These are phyloP conservation scores for Didymella lethalis DNA, from an alignment of 2,329 filamentous ascomycete species.

Conservation along the genomic window DNA sequence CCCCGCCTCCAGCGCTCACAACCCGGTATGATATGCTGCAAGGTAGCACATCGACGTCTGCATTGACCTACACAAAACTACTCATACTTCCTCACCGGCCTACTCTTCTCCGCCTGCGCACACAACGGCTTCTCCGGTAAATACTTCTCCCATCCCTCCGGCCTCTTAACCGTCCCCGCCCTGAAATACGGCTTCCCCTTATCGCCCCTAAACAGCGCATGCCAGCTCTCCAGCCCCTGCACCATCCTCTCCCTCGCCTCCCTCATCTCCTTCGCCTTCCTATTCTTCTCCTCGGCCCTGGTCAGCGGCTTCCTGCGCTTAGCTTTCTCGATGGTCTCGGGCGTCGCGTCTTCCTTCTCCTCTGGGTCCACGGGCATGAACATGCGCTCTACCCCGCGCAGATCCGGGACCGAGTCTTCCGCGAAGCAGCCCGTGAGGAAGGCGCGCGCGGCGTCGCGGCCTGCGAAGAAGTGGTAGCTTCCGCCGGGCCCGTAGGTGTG, in stretches of 20 bases:
- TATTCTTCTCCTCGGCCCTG: slow-evolving; percentile 54
- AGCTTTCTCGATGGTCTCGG: slow-evolving; percentile 42
- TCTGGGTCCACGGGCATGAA: slow-evolving; percentile 72
- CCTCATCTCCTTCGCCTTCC: slow-evolving; percentile 69
- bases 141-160: slow-evolving; percentile 67
- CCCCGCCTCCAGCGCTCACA: neutral
- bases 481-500: slow-evolving; percentile 71
- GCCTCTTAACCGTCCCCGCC: slow-evolving; percentile 75
- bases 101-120: slow-evolving; percentile 70
- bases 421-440: slow-evolving; percentile 94
- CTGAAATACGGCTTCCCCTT: slow-evolving; percentile 81
- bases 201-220: slow-evolving; percentile 73
- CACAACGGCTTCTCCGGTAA: slow-evolving; percentile 71
- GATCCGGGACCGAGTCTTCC: slow-evolving; percentile 82
- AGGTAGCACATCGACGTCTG: neutral
- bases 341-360: slow-evolving; percentile 41
- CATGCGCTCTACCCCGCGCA: slow-evolving; percentile 87
- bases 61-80: slow-evolving; percentile 2
- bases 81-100: slow-evolving; percentile 61
- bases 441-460: slow-evolving; percentile 82
- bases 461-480: slow-evolving; percentile 85
- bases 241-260: slow-evolving; percentile 71
- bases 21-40: neutral
- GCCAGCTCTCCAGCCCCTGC: slow-evolving; percentile 79
- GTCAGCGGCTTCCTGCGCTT: slow-evolving; percentile 30